Percentiles rank a stretch among this genome's conserved stretches.
phyloP scores from a whole-genome alignment of 2,329 filamentous ascomycete species.

The Akanthomyces lecanii region DNA sequence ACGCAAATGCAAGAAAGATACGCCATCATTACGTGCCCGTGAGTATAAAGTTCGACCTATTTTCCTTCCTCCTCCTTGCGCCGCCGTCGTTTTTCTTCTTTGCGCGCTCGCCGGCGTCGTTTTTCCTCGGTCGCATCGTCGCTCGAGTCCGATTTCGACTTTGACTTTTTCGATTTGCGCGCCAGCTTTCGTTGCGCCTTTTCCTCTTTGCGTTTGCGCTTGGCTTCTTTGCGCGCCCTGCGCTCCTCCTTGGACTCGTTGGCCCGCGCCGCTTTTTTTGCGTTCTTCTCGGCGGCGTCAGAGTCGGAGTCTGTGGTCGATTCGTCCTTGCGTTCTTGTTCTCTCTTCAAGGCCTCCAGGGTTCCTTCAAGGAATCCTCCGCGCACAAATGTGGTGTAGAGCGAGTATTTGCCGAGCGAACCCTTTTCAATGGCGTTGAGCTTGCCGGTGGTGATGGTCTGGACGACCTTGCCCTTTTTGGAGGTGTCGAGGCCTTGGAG shows the following conservation, averaged over 20 bases:
- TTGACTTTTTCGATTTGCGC: slow-evolving; percentile 27
- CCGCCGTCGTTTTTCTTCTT: slow-evolving; percentile 40
- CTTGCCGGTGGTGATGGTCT: slow-evolving; percentile 52
- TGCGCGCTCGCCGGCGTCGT: slow-evolving; percentile 39
- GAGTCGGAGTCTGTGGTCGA: slow-evolving; percentile 22
- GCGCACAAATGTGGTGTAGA: slow-evolving; percentile 82
- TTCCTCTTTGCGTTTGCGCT: slow-evolving; percentile 21
- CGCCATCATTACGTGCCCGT: background rate
- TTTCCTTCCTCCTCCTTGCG: slow-evolving; percentile 29
- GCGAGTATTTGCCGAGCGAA: slow-evolving; percentile 52
- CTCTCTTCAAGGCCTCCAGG: slow-evolving; percentile 30
- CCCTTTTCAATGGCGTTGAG: slow-evolving; percentile 54
- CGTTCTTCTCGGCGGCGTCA: slow-evolving; percentile 23
- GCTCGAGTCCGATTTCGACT: slow-evolving; percentile 27
- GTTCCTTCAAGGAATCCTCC: slow-evolving; percentile 77
- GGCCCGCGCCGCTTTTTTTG: slow-evolving; percentile 31
- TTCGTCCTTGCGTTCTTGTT: slow-evolving; percentile 20
- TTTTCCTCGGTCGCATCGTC: slow-evolving; percentile 40
- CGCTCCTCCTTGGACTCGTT: slow-evolving; percentile 39
- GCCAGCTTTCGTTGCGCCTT: slow-evolving; percentile 10
- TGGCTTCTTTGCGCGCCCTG: slow-evolving; percentile 33
- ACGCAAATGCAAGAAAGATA: slow-evolving; percentile 10
- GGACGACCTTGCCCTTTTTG: slow-evolving; percentile 50
- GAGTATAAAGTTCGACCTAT: background rate
- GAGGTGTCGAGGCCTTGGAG: slow-evolving; percentile 72